Evolutionary conservation across 257 asterid species (phyloP), one percentile per base, ranked within the genome.

Genomic region (Fraxinus americana): DNA sequence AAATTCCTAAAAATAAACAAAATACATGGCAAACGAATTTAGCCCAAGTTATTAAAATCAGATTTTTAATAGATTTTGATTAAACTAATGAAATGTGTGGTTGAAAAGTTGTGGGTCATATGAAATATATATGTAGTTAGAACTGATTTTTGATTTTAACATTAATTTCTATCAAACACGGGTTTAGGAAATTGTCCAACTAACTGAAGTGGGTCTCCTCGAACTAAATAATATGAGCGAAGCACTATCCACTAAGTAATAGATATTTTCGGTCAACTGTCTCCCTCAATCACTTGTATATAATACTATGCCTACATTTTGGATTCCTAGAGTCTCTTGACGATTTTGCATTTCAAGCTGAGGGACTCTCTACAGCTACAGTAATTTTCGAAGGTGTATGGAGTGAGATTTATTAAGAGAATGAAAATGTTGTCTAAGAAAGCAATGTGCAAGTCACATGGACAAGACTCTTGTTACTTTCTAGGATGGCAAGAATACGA

Each of bases 401-500:
- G 17, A 6, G 21, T 19, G 34, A 19, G 50, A 41, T 41, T 41
- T 41, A 41, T 10, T 41, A 41, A 41, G 50, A 10, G n/a, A 27
- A 50, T 2, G 0, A 83, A 71, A 43, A 86, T 86, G 92, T 67
- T 88, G 86, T 88, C 90, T 45, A 83, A 72, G 78, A 88, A 84
- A 81, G 88, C 83, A n/a, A 88, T 78, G 34, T 86, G 90, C 80
- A 78, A 81, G 70, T 84, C 89, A 25, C 84, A 88, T 63, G 92
- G 92, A 3, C 83, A 88, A 79, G 85, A 88, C 79, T 88, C 92
- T 14, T 84, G 84, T 16, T 88, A 88, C 86, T 88, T 86, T 82
- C 19, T 81, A 38, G 92, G 92, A 69, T 86, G 85, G 87, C 86
- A 84, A 77, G 79, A 79, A 54, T 88, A 88, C 77, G 86, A 86